These are phyloP conservation scores for Solanum virginianum DNA, from an alignment of 257 asterid genomes.

Conservation along the genomic window DNA sequence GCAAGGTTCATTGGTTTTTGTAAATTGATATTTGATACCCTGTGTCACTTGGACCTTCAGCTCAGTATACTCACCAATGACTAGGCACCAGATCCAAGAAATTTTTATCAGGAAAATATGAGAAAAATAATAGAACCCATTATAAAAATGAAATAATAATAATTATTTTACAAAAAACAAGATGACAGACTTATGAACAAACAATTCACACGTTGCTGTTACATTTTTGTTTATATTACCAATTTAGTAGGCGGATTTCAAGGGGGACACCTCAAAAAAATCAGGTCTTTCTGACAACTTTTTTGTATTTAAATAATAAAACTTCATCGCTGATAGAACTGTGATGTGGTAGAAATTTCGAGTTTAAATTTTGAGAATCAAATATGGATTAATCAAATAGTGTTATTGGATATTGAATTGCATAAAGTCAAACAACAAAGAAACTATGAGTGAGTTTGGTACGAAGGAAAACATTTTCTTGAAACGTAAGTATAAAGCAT, in stretches of 20 bases:
- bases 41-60: background rate
- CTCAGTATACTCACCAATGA: background rate
- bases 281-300: background rate
- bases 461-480: background rate
- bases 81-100: background rate
- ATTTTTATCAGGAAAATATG: background rate
- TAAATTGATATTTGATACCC: background rate
- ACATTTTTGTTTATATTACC: background rate
- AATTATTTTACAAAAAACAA: rapidly evolving
- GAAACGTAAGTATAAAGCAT: background rate
- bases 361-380: background rate
- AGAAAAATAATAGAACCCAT: background rate
- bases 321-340: background rate
- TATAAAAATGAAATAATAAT: background rate
- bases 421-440: too few relatives aligned
- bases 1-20: background rate
- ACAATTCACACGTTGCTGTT: background rate
- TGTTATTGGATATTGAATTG: too few relatives aligned
- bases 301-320: background rate
- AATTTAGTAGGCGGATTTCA: background rate
- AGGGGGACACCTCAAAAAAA: background rate
- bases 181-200: background rate
- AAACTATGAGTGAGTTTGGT: background rate
- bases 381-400: background rate
- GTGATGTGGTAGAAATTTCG: background rate